phyloP scores from a whole-genome alignment of 495 filamentous ascomycete species.

The Neurospora africana region DNA sequence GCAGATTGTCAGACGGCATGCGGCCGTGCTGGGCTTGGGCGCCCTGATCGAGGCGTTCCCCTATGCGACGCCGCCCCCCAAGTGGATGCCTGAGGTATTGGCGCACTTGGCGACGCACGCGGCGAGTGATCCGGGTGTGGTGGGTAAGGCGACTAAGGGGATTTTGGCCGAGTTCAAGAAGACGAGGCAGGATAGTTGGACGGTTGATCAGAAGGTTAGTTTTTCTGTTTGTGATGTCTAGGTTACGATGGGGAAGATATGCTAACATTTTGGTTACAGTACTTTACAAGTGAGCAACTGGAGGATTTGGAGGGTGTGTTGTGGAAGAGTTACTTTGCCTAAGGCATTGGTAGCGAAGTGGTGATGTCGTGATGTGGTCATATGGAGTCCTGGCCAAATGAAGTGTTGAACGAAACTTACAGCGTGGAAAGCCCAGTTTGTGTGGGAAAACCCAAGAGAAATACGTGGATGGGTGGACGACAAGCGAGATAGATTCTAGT shows the following conservation, averaged over 20 bases:
- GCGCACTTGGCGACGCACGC: constrained; percentile 76
- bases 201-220: constrained; percentile 88
- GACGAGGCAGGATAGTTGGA: constrained; percentile 98
- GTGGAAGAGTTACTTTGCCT: constrained; percentile 99
- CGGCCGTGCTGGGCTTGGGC: constrained; percentile 85
- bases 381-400: not conserved
- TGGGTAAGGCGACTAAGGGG: constrained; percentile 94
- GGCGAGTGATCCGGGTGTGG: constrained; percentile 79
- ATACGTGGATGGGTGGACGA: not conserved
- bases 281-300: constrained; percentile 82
- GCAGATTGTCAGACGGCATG: constrained; percentile 72
- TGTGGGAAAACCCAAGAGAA: not conserved
- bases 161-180: constrained; percentile 98
- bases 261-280: constrained; percentile 42
- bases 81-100: constrained; percentile 89
- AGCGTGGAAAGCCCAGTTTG: not conserved
- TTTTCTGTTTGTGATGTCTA: not conserved
- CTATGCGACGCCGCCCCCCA: constrained; percentile 82
- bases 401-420: not conserved
- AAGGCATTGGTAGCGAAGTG: not conserved
- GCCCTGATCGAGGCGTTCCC: constrained; percentile 94
- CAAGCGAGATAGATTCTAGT: not conserved
- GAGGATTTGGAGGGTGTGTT: constrained; percentile 93
- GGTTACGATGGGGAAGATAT: not conserved
- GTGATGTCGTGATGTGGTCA: not conserved